phyloP scores from a whole-genome alignment of 192 early-diverging fungal genomes.

The Coemansia sp. region DNA sequence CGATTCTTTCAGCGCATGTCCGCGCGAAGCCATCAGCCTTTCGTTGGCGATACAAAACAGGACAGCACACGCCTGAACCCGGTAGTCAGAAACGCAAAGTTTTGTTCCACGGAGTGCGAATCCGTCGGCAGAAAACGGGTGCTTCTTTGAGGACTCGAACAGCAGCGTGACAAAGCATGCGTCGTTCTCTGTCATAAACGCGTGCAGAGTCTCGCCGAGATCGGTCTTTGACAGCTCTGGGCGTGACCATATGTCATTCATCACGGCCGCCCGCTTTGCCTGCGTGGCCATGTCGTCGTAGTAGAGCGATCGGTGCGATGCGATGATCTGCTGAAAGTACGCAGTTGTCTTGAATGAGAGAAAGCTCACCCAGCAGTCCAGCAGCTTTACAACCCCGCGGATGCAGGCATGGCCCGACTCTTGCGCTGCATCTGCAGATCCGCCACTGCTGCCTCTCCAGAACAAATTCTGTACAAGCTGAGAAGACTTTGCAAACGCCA shows the following conservation, averaged over 20 bases:
- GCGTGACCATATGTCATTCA: conserved; percentile 44
- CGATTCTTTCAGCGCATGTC: conserved; percentile 24
- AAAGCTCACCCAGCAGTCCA: conserved; percentile 29
- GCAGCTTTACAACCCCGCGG: conserved; percentile 33
- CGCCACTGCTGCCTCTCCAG: conserved; percentile 18
- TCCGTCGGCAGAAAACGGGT: conserved; percentile 35
- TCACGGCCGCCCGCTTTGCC: conserved; percentile 18
- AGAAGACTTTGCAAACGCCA: conserved; percentile 49
- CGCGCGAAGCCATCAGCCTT: conserved; percentile 26
- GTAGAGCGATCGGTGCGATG: conserved; percentile 36
- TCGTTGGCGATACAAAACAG: conserved; percentile 48
- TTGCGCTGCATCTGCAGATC: conserved; percentile 10
- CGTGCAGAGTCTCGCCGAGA: conserved; percentile 22
- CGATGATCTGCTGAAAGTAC: conserved; percentile 50
- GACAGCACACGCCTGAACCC: conserved; percentile 47
- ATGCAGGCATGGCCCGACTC: conserved; percentile 13
- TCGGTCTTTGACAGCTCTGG: conserved; percentile 22
- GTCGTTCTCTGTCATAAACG: conserved; percentile 42
- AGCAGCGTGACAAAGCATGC: conserved; percentile 49
- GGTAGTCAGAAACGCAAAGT: conserved; percentile 37
- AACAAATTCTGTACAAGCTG: conserved; percentile 44
- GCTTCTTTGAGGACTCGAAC: conserved; percentile 48
- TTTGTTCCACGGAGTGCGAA: conserved; percentile 44
- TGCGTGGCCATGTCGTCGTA: conserved; percentile 23
- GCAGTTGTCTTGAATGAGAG: conserved; percentile 45